Evolutionary conservation across 2,329 filamentous ascomycete genomes (phyloP).

Genomic region (Stagonosporopsis tanaceti): DNA sequence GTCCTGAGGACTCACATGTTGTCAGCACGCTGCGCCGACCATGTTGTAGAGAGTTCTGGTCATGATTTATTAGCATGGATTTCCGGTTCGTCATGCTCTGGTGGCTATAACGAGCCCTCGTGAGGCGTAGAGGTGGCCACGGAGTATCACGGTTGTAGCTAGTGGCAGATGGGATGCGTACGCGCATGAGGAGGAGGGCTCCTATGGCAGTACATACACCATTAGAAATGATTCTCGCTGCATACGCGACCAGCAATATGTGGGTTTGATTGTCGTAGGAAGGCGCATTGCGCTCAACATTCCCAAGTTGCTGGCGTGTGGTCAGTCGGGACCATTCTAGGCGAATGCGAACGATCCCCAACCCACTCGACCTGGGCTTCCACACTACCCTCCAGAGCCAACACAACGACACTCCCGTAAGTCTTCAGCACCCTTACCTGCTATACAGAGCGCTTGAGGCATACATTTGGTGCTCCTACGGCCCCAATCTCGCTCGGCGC

Average conservation of each 20-base stretch:
- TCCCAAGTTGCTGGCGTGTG: conserved; percentile 40
- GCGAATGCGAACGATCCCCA: conserved; percentile 29
- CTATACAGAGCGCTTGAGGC: conserved; percentile 21
- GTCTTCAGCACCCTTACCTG: conserved; percentile 29
- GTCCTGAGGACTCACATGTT: conserved; percentile 36
- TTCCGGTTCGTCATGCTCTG: neutral
- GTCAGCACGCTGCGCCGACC: neutral
- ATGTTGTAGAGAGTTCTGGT: neutral
- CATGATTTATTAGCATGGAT: neutral
- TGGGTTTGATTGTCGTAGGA: conserved; percentile 24
- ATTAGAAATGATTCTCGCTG: conserved; percentile 22
- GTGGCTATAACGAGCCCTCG: conserved; percentile 7
- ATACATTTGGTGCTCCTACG: conserved; percentile 23
- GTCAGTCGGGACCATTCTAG: conserved; percentile 29
- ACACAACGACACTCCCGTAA: conserved; percentile 36
- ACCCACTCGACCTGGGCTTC: conserved; percentile 28
- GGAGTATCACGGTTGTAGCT: conserved; percentile 13
- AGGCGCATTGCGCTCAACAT: conserved; percentile 34
- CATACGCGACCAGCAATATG: conserved; percentile 31
- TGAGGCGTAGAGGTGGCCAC: neutral
- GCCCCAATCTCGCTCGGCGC: conserved; percentile 30
- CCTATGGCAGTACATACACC: conserved; percentile 9
- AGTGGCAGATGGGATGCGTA: conserved; percentile 21
- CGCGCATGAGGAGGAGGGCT: conserved; percentile 22
- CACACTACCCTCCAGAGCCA: conserved; percentile 33